Percentiles rank a stretch among this genome's conserved stretches.
These are phyloP conservation scores for Suhomyces taliae DNA, from an alignment of 1,139 yeast genomes.

Conservation along the genomic window DNA sequence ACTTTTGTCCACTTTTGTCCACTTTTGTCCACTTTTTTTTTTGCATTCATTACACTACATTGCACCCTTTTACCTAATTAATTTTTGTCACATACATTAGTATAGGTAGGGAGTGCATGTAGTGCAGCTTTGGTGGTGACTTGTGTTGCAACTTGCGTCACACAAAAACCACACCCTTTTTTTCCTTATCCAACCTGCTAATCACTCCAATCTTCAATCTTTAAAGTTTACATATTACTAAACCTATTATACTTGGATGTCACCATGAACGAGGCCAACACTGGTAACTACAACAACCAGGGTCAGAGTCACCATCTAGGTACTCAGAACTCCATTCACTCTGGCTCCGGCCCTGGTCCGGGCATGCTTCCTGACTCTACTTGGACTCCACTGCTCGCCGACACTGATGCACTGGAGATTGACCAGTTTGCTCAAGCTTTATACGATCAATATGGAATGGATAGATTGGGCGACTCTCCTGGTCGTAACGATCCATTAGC, in stretches of 20 bases:
- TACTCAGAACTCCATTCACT: not conserved
- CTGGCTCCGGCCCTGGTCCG: not conserved
- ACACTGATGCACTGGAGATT: conserved; percentile 5
- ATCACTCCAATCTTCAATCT: not conserved
- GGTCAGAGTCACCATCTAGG: conserved; percentile 1
- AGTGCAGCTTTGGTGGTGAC: no score
- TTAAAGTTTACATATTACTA: not conserved
- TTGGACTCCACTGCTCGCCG: conserved; percentile 1
- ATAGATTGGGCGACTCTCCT: not conserved
- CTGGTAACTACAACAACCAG: conserved; percentile 5
- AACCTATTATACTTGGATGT: conserved; percentile 3
- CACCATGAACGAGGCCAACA: conserved; percentile 6
- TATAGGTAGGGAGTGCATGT: no score
- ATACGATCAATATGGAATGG: conserved; percentile 7
- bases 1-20: no score
- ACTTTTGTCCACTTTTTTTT: no score
- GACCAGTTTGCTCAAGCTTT: conserved; percentile 8
- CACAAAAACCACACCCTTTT: not conserved
- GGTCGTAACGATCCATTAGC: not conserved
- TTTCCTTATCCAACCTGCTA: not conserved
- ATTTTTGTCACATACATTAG: no score
- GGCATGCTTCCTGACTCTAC: not conserved
- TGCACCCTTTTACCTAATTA: no score
- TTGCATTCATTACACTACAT: no score
- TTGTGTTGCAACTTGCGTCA: not conserved